A percentile compares a stretch with the other conserved stretches of the same genome.
Evolutionary conservation across 306 rosid genomes (phyloP).

Genomic region (Herpetospermum pedunculosum): DNA sequence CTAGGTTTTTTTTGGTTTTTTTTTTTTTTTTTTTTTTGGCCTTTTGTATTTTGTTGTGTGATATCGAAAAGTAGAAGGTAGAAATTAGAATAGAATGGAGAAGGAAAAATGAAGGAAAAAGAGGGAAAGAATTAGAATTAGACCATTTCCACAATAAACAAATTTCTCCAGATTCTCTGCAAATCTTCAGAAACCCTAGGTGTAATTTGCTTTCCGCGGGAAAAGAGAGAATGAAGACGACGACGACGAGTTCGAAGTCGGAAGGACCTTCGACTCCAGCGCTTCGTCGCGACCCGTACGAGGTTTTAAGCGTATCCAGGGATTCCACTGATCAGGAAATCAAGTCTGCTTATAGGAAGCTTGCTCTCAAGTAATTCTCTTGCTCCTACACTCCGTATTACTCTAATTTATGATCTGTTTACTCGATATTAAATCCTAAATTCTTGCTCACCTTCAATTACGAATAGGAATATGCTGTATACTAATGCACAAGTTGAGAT

Average conservation of each 20-base stretch:
- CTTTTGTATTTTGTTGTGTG: background rate
- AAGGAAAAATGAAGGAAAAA: background rate
- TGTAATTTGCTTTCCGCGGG: background rate
- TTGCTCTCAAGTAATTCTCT: constrained; percentile 79
- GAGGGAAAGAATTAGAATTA: background rate
- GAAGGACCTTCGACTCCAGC: constrained; percentile 83
- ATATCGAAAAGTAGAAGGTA: background rate
- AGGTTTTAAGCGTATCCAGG: constrained; percentile 57
- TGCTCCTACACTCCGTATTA: background rate
- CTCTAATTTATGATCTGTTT: constrained; percentile 1
- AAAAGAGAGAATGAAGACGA: constrained; percentile 30
- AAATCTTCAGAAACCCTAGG: constrained; percentile 8
- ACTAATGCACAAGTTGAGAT: background rate
- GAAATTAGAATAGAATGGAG: background rate
- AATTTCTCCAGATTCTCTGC: background rate
- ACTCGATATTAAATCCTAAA: background rate
- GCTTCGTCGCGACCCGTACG: constrained; percentile 85
- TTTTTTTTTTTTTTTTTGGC: background rate
- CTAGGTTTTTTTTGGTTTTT: background rate
- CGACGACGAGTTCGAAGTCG: constrained; percentile 55
- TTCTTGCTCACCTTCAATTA: background rate
- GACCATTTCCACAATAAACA: background rate
- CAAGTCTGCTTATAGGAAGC: constrained; percentile 85
- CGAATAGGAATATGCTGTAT: background rate
- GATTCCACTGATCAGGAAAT: constrained; percentile 87